phyloP scores from a whole-genome alignment of 192 early-diverging fungal species.

The Ambispora gerdemannii region DNA sequence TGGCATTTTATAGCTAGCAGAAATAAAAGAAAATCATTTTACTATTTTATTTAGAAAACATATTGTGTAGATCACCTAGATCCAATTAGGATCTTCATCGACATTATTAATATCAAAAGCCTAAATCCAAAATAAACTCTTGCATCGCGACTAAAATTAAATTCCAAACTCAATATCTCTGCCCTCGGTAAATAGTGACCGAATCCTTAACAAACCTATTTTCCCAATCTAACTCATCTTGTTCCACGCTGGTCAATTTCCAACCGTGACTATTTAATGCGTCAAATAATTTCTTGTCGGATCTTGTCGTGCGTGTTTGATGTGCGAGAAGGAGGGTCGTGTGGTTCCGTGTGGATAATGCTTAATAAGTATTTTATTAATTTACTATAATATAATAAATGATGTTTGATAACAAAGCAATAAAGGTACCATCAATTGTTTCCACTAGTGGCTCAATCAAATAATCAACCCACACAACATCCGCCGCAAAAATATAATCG shows the following conservation, averaged over 20 bases:
- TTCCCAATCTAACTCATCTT: conserved; percentile 12
- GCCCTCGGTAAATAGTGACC: conserved; percentile 27
- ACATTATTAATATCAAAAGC: too few species aligned
- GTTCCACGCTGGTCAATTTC: conserved; percentile 25
- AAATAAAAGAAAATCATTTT: too few species aligned
- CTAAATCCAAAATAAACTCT: too few species aligned
- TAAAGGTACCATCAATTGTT: conserved; percentile 35
- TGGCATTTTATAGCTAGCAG: not conserved
- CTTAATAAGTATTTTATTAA: not conserved
- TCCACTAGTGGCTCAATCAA: conserved; percentile 39
- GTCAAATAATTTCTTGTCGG: conserved; percentile 38
- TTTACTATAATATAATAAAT: not conserved
- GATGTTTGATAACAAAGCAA: conserved; percentile 11
- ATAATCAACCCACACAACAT: conserved; percentile 49
- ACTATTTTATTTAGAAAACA: too few species aligned
- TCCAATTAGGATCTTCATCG: too few species aligned
- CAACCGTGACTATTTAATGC: conserved; percentile 31
- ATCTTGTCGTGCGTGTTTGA: conserved; percentile 38
- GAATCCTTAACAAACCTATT: conserved; percentile 13
- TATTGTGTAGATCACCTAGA: too few species aligned
- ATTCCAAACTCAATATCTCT: too few species aligned
- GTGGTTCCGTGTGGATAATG: conserved; percentile 23
- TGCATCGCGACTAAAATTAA: too few species aligned
- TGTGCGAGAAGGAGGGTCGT: conserved; percentile 35
- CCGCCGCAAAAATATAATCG: conserved; percentile 45